A percentile compares a stretch with the other conserved stretches of the same genome.
Evolutionary conservation across 2,329 filamentous ascomycete species (phyloP).

Genomic region (Escovopsis weberi): DNA sequence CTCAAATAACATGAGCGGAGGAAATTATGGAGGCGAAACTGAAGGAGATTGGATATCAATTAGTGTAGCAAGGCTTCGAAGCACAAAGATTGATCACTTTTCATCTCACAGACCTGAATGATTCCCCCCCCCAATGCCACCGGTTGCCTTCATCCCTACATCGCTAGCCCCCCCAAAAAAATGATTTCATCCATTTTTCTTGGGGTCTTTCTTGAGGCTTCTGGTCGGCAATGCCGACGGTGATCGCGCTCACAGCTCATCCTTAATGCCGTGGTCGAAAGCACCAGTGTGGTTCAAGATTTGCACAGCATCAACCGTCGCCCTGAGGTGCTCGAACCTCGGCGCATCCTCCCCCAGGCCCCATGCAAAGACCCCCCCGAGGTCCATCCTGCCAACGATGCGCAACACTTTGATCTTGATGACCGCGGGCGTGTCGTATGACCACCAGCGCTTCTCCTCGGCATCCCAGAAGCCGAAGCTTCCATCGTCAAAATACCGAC

Average conservation of each 20-base stretch:
- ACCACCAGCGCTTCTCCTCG: conserved; percentile 51
- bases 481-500: conserved; percentile 41
- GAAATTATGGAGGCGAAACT: too few species aligned
- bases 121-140: too few species aligned
- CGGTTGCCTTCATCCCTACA: too few species aligned
- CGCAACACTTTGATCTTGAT: conserved; percentile 47
- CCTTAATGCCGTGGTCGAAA: conserved; percentile 1
- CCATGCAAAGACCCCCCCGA: conserved; percentile 66
- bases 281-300: conserved; percentile 1
- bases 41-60: too few species aligned
- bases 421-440: conserved; percentile 50
- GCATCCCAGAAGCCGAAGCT: conserved; percentile 57
- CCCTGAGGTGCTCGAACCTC: conserved; percentile 25
- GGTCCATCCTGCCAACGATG: conserved; percentile 37
- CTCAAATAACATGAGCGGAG: too few species aligned
- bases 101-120: too few species aligned
- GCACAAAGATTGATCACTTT: too few species aligned
- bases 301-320: conserved; percentile 15
- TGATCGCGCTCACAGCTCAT: conserved; percentile 15
- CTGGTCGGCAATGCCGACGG: too few species aligned
- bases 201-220: too few species aligned
- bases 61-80: too few species aligned
- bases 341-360: conserved; percentile 53
- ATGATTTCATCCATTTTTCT: too few species aligned
- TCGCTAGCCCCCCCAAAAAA: too few species aligned